Evolutionary conservation across 179 eudicot genomes (phyloP).

Genomic region (Camellia oleifera): DNA sequence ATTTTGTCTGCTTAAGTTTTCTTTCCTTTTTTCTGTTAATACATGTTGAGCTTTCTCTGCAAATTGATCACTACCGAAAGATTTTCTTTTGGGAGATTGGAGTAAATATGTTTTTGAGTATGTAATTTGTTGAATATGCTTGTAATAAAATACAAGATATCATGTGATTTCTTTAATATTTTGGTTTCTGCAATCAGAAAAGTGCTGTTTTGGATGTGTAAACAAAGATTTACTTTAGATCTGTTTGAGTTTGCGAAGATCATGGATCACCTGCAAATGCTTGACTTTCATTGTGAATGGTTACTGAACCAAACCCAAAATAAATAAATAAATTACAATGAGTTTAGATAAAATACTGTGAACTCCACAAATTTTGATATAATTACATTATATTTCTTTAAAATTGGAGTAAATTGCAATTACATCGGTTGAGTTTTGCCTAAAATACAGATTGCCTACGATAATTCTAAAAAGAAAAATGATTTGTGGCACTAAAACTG

Average conservation of each 20-base stretch:
- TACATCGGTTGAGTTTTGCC: too few relatives aligned
- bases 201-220: conserved; percentile 5
- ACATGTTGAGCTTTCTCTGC: conserved; percentile 5
- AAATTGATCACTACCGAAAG: background rate
- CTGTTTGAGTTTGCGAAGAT: background rate
- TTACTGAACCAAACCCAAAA: too few relatives aligned
- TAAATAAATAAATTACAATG: too few relatives aligned
- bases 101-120: conserved; percentile 2
- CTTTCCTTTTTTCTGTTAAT: background rate
- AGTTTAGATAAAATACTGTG: too few relatives aligned
- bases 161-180: background rate
- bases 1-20: background rate
- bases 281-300: background rate
- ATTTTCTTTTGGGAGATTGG: background rate
- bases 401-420: too few relatives aligned
- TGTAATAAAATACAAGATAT: background rate
- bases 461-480: too few relatives aligned
- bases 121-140: background rate
- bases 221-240: background rate
- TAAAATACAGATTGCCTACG: too few relatives aligned
- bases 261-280: background rate
- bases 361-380: too few relatives aligned
- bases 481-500: too few relatives aligned
- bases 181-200: background rate
- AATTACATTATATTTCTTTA: too few relatives aligned